Evolutionary conservation across 108 stramenopile genomes (phyloP), one percentile per base, ranked within the genome.

Genomic region (Skeletonema costatum): DNA sequence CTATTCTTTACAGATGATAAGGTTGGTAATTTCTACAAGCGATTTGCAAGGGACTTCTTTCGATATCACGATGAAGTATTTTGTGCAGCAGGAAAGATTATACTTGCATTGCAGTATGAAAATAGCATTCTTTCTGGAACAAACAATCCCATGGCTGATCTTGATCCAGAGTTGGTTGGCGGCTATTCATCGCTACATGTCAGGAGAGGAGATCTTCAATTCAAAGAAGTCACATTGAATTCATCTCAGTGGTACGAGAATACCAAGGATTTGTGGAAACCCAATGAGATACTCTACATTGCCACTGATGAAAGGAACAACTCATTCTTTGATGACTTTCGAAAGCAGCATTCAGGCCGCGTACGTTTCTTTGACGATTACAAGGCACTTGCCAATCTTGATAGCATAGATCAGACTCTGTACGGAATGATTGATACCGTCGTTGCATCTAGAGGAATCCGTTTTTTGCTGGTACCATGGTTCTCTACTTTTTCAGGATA

Each of bases 401-500:
- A 83, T 21, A 72, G 63, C 21, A 76, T 90, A 50, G 88, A 91
- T 59, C 86, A 90, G 36, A 90, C 88, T 31, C 81, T 76, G 35
- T 79, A 86, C 30, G 94, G 95, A 42, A 93, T 97, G 93, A 76
- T 97, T 19, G 96, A 97, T 72, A 88, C 89, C 9, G 80, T 97
- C 58, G 84, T 97, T 46, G 90, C 93, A 32, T 75, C 82, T 70
- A 83, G 92, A 29, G 97, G 92, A n/a, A n/a, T 61, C 88, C 31
- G 76, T 76, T 31, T 97, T 97, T 94, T 85, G 88, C 90, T 0
- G 97, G 97, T 50, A 97, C 97, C 11, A n/a, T 97, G 94, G 94
- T 92, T 95, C 65, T 90, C 89, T 17, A 97, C 97, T 9, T 96
- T 97, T 62, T 87, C 92, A 21, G 96, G 94, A 13, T 97, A 93